Percentiles rank a stretch among this genome's conserved stretches.
Conservation (phyloP, 2,329 filamentous ascomycete species). For the Arthrobotrys sphaeroides region DNA sequence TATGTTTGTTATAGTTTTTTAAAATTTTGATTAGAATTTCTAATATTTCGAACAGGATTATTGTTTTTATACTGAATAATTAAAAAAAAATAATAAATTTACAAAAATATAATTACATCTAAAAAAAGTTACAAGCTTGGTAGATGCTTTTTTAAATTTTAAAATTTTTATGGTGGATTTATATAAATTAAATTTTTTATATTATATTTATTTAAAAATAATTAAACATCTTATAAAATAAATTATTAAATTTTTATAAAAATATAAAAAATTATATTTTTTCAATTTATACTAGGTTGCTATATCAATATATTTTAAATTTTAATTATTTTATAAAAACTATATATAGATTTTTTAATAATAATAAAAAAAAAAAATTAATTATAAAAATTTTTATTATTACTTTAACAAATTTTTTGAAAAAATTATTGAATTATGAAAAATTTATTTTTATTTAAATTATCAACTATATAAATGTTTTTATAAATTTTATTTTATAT, state of each 20-base stretch:
- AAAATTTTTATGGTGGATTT: not conserved
- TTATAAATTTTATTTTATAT: slow-evolving; percentile 4
- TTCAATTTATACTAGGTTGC: not conserved
- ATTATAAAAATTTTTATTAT: not conserved
- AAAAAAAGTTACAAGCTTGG: not conserved
- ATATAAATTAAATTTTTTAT: not conserved
- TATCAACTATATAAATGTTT: not conserved
- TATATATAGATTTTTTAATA: not conserved
- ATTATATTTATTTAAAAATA: not conserved
- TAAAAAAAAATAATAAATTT: not conserved
- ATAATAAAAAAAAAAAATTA: not conserved
- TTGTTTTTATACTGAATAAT: not conserved
- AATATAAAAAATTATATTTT: not conserved
- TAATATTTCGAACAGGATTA: not conserved
- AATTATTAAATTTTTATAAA: not conserved
- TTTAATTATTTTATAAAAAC: not conserved
- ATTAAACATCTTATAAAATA: not conserved
- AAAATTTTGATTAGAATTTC: not conserved
- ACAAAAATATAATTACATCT: not conserved
- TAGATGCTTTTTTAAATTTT: not conserved
- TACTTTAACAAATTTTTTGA: not conserved
- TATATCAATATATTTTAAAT: not conserved
- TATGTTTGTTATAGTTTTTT: not conserved
- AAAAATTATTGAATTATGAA: not conserved
- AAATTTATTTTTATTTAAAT: not conserved